Percentiles rank a stretch among this genome's conserved stretches.
Evolutionary conservation across 2,329 filamentous ascomycete species (phyloP).

Genomic region (Cercospora sp.): DNA sequence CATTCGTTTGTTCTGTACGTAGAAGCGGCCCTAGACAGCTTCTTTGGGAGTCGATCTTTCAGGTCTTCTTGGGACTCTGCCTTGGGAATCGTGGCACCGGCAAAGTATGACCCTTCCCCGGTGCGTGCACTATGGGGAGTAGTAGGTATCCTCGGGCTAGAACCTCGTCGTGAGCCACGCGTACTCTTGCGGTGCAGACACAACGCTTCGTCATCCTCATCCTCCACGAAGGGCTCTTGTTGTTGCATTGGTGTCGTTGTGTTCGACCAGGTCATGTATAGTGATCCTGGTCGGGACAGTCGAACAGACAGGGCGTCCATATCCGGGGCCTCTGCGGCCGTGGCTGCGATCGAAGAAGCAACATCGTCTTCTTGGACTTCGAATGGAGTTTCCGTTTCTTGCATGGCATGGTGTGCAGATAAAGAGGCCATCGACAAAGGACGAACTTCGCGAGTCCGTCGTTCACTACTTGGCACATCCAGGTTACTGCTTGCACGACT

Average conservation of each 20-base stretch:
- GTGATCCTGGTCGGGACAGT: constrained; percentile 23
- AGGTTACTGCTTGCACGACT: constrained; percentile 4
- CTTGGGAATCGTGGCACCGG: neutral
- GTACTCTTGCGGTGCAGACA: constrained; percentile 19
- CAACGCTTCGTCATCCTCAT: constrained; percentile 27
- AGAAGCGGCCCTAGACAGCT: constrained; percentile 73
- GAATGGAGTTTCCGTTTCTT: constrained; percentile 32
- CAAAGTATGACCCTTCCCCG: constrained; percentile 14
- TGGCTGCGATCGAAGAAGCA: constrained; percentile 29
- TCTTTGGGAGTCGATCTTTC: constrained; percentile 66
- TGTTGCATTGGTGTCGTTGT: constrained; percentile 1
- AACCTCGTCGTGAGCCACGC: neutral
- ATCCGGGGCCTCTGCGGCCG: constrained; percentile 28
- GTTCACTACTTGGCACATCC: constrained; percentile 9
- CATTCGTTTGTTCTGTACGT: constrained; percentile 93
- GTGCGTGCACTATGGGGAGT: constrained; percentile 6
- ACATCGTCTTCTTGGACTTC: constrained; percentile 42
- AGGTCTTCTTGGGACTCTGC: constrained; percentile 36
- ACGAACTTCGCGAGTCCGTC: constrained; percentile 13
- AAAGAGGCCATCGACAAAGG: constrained; percentile 23
- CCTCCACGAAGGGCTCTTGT: constrained; percentile 22
- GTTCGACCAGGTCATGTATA: constrained; percentile 18
- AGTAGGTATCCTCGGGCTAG: constrained; percentile 10
- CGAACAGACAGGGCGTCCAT: constrained; percentile 25
- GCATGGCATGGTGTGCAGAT: constrained; percentile 18